phyloP scores from a whole-genome alignment of 1,284 basidiomycete genomes.

The Pyrrhoderma lamaoense region DNA sequence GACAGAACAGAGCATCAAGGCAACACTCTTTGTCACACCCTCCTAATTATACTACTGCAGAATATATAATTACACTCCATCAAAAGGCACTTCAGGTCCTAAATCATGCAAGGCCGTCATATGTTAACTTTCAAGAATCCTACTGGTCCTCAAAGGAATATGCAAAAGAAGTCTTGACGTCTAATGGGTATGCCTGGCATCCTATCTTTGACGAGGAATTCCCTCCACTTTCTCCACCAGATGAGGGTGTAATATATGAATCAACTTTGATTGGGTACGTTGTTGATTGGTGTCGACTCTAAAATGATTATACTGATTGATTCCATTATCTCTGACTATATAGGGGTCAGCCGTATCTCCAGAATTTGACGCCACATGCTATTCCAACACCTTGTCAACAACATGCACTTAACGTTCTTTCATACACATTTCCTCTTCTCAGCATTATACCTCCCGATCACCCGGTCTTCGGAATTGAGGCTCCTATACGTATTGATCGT shows the following conservation, averaged over 20 bases:
- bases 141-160: constrained; percentile 22
- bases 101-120: constrained; percentile 20
- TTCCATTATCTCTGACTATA: constrained; percentile 17
- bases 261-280: constrained; percentile 51
- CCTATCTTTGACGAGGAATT: constrained; percentile 51
- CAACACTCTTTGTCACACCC: background rate
- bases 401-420: constrained; percentile 64
- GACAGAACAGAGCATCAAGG: background rate
- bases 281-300: too few species aligned
- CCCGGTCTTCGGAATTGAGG: too few species aligned
- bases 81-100: constrained; percentile 28
- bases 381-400: constrained; percentile 53
- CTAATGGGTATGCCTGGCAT: constrained; percentile 57
- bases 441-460: too few species aligned
- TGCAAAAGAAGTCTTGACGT: constrained; percentile 27
- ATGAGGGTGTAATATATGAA: constrained; percentile 54
- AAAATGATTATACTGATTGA: background rate
- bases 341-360: constrained; percentile 57
- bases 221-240: constrained; percentile 26
- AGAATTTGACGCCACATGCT: constrained; percentile 39
- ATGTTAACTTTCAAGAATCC: constrained; percentile 19
- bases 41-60: constrained; percentile 1
- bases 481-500: too few species aligned
- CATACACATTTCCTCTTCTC: constrained; percentile 58
- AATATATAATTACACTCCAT: constrained; percentile 28